These are phyloP conservation scores for Microdochium nivale DNA, from an alignment of 2,329 filamentous ascomycete species.

Conservation along the genomic window DNA sequence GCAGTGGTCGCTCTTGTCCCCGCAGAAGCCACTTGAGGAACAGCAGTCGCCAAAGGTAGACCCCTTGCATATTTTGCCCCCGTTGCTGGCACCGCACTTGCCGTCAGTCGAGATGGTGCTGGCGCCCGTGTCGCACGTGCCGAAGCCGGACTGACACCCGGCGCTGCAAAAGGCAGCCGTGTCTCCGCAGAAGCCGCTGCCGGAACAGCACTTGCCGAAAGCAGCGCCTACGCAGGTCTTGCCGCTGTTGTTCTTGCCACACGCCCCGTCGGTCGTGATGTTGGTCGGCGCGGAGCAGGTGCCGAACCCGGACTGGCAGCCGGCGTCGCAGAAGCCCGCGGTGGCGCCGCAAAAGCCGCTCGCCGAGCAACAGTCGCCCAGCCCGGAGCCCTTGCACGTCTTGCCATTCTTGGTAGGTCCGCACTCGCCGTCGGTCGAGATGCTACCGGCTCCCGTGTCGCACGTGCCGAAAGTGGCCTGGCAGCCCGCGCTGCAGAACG, in stretches of 20 bases:
- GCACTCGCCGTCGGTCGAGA: conserved; percentile 1
- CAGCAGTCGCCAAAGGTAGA: not conserved
- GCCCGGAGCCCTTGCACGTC: conserved; percentile 1
- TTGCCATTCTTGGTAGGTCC: conserved; percentile 1
- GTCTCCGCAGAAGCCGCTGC: not conserved
- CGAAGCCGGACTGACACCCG: not conserved
- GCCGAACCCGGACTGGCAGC: not conserved
- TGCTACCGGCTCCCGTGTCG: not conserved
- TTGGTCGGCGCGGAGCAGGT: not conserved
- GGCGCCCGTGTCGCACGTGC: not conserved
- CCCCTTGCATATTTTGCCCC: not conserved
- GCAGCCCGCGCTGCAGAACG: not conserved
- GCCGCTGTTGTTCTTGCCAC: not conserved
- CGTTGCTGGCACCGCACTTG: not conserved
- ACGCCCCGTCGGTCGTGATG: not conserved
- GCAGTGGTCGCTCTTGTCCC: not conserved
- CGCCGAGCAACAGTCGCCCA: not conserved
- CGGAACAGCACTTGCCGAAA: not conserved
- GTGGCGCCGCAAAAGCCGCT: not conserved
- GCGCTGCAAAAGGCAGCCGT: not conserved
- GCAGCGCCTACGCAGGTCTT: not conserved
- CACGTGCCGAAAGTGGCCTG: not conserved
- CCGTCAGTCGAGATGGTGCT: not conserved
- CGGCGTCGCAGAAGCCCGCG: not conserved
- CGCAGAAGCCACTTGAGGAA: not conserved